Percentiles rank a stretch among this genome's conserved stretches.
Conservation (phyloP, 805 yeast genomes). For the Saccharomycopsis malanga region DNA sequence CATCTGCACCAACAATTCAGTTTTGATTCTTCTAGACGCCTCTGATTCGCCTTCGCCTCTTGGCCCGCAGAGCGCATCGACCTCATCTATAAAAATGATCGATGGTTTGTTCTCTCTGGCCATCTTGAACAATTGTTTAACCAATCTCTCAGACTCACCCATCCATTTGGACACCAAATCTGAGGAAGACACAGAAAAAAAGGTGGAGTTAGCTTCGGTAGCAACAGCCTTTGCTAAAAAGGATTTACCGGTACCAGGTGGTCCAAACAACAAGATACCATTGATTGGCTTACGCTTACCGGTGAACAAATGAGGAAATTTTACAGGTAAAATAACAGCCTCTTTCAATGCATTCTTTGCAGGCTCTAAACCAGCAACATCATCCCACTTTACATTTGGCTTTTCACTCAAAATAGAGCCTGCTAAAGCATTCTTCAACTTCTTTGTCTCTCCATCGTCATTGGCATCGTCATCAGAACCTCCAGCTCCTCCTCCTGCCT, state of each 20-base stretch:
- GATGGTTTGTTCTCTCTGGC: conserved; percentile 95
- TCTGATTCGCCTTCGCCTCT: conserved; percentile 98
- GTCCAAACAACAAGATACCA: conserved; percentile 84
- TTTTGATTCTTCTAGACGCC: conserved; percentile 91
- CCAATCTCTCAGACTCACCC: conserved; percentile 97
- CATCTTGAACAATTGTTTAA: conserved; percentile 89
- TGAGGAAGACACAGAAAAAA: conserved; percentile 91
- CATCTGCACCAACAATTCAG: conserved; percentile 95
- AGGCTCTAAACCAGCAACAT: conserved; percentile 89
- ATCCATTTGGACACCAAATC: conserved; percentile 98
- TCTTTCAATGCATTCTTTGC: conserved; percentile 97
- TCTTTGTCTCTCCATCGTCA: conserved; percentile 77
- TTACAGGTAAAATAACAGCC: conserved; percentile 93
- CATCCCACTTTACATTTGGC: conserved; percentile 91
- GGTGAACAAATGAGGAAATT: conserved; percentile 89
- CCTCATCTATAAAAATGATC: conserved; percentile 95
- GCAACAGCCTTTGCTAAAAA: conserved; percentile 97
- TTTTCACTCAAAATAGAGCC: conserved; percentile 88
- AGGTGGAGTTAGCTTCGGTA: conserved; percentile 95
- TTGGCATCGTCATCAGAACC: conserved; percentile 51
- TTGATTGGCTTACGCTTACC: conserved; percentile 91
- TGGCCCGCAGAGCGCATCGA: conserved; percentile 96
- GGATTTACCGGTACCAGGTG: conserved; percentile 98
- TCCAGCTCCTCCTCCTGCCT: conserved; percentile 30
- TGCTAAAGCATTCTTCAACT: conserved; percentile 81